Conservation (phyloP, 441 rosid species). For the Euphorbia celastroides region DNA sequence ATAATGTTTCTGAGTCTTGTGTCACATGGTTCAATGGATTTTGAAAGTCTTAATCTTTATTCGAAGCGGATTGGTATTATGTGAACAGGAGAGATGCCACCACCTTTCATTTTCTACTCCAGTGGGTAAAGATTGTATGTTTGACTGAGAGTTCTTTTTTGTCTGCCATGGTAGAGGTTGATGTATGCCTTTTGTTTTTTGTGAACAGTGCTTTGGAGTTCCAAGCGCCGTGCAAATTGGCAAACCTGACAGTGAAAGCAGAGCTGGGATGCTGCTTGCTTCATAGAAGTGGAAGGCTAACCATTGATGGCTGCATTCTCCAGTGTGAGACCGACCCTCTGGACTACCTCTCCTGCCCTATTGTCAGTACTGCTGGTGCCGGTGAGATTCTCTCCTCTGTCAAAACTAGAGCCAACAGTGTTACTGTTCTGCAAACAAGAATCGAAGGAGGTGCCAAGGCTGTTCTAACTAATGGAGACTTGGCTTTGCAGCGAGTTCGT, state of each 20-base stretch:
- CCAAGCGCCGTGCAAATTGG: constrained; percentile 71
- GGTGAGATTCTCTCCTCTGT: constrained; percentile 25
- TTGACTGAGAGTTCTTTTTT: background rate
- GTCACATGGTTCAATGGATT: too few relatives aligned
- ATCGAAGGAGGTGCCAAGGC: constrained; percentile 23
- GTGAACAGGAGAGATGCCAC: background rate
- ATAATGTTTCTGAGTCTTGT: too few relatives aligned
- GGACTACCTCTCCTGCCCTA: constrained; percentile 86
- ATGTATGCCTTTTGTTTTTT: constrained; percentile 22
- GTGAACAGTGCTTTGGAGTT: constrained; percentile 83
- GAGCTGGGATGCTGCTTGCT: constrained; percentile 31
- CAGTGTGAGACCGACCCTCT: constrained; percentile 81
- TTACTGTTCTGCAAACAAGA: constrained; percentile 65
- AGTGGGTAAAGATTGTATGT: background rate
- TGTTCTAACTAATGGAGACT: constrained; percentile 67
- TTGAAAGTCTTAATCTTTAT: background rate
- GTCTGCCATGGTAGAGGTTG: constrained; percentile 11
- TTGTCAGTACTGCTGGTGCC: constrained; percentile 70
- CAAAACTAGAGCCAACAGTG: constrained; percentile 43
- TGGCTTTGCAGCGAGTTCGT: constrained; percentile 22
- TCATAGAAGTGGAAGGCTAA: constrained; percentile 50
- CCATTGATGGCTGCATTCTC: constrained; percentile 68
- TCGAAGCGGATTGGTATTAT: background rate
- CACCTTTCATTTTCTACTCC: background rate
- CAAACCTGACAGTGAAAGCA: constrained; percentile 34